Evolutionary conservation across 208 protist species (phyloP).

Genomic region (Crithidia expoeki): DNA sequence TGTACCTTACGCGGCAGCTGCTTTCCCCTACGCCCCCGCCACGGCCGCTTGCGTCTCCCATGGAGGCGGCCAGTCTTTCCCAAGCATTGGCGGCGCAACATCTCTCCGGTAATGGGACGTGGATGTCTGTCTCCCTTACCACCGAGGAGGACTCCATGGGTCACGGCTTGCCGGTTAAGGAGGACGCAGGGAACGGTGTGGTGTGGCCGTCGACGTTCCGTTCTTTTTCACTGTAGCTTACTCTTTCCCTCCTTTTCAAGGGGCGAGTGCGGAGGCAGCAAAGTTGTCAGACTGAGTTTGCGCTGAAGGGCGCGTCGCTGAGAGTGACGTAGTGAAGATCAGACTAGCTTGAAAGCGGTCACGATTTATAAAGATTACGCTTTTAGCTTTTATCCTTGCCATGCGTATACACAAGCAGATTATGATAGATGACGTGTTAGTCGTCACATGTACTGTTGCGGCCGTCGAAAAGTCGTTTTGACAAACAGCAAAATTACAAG

Average conservation of each 20-base stretch:
- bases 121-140: conserved; percentile 1
- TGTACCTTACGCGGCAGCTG: conserved; percentile 1
- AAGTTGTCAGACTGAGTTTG: not conserved
- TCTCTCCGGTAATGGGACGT: not conserved
- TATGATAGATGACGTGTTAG: too few species aligned
- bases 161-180: not conserved
- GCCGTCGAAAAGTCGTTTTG: too few species aligned
- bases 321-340: too few species aligned
- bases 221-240: not conserved
- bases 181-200: not conserved
- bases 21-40: conserved; percentile 5
- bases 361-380: too few species aligned
- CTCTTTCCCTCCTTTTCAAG: not conserved
- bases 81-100: not conserved
- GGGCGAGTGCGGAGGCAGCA: too few species aligned
- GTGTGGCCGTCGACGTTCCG: not conserved
- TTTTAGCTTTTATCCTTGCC: too few species aligned
- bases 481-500: too few species aligned
- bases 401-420: too few species aligned
- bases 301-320: too few species aligned
- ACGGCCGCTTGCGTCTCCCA: not conserved
- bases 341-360: too few species aligned
- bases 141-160: conserved; percentile 2
- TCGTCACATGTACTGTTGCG: too few species aligned
- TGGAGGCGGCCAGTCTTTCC: not conserved